phyloP scores from a whole-genome alignment of 2,329 filamentous ascomycete species.

The Tolypocladium sp. region DNA sequence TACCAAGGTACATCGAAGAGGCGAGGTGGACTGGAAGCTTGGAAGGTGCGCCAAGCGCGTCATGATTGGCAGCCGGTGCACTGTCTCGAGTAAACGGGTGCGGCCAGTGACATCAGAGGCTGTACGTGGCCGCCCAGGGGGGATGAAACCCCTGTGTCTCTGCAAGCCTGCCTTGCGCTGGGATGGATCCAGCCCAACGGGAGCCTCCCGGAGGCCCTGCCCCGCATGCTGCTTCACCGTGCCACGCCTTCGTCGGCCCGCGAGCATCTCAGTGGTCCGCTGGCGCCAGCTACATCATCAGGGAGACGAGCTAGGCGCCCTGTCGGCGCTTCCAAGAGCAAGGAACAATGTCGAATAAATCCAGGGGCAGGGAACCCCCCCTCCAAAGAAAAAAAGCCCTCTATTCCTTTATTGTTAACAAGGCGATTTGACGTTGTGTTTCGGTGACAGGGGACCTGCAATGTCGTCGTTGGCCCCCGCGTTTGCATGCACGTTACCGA shows the following conservation, averaged over 20 bases:
- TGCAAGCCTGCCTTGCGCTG: neutral
- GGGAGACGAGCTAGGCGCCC: neutral
- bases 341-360: neutral
- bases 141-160: neutral
- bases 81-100: neutral
- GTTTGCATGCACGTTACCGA: neutral
- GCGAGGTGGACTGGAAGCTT: neutral
- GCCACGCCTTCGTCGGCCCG: neutral
- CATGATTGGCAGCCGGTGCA: neutral
- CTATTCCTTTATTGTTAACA: no score
- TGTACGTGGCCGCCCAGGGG: slow-evolving; percentile 27
- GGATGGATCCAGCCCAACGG: neutral
- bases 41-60: neutral
- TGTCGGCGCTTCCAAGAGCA: neutral
- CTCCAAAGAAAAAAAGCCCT: no score
- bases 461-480: neutral
- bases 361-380: neutral
- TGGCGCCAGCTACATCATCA: slow-evolving; percentile 4
- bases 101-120: slow-evolving; percentile 25
- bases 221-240: neutral
- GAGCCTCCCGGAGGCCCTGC: neutral
- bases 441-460: neutral
- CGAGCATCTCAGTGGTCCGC: neutral
- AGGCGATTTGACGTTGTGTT: neutral
- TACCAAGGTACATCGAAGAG: neutral